Base-by-base conservation (phyloP, 2,329 filamentous ascomycete genomes). In the Helicocarpus griseus region DNA sequence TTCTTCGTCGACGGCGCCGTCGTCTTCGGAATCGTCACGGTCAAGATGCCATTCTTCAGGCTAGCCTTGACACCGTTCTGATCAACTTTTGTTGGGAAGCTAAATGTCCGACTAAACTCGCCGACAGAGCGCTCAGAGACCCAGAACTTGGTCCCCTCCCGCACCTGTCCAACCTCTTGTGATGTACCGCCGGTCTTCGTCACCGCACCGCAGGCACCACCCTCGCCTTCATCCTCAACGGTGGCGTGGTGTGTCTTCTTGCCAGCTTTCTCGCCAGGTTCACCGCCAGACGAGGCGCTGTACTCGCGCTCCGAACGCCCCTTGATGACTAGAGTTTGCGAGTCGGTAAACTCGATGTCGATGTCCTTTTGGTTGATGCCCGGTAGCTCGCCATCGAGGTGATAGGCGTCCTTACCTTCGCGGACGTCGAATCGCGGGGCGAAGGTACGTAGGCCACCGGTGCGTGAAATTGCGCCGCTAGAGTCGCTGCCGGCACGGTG, bases 21-120 rank as follows among this genome's bases (percentile, higher is more conserved):
- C 45, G 74, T 73, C 65, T 82, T 82, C 0, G 79, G 79, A 5
- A 82, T 73, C 13, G 75, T 58, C 29, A 82, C 71, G 26, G 69
- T 74, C 49, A 82, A 63, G 45, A 82, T 74, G 11, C 79, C 79
- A 59, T 82, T 75, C 69, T 76, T 81, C 64, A 82, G 61, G 53
- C 69, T 77, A 6, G 79, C 79, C 63, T 74, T 79, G 56, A 82
- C 79, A 19, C 63, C 68, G 47, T 82, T 77, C 61, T 81, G 78
- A 57, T 82, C 73, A 26, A 82, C 73, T 19, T 75, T 68, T 1
- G 69, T 67, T 1, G 79, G 74, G 68, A 82, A 82, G 49, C 66
- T 71, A 63, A 82, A 82, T 5, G 68, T 69, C 51, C 79, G 72
- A 51, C 77, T 72, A 66, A 82, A 82, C 35, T 77, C 71, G 50